Conservation (phyloP, 192 early-diverging fungal species). For the Coemansia furcata region DNA sequence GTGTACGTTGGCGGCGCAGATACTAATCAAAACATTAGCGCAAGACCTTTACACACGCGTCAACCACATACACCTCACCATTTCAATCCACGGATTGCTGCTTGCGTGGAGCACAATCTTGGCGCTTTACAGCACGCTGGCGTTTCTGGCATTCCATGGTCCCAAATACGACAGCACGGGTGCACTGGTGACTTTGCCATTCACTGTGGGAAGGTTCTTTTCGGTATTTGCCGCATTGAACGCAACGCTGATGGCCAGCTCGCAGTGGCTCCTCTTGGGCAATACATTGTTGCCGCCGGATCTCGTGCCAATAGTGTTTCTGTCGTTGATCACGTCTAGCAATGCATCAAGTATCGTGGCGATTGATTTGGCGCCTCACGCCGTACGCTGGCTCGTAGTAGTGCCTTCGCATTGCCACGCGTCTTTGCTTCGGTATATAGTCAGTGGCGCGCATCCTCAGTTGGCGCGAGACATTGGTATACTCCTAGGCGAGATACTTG, state of each 20-base stretch:
- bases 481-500: background rate
- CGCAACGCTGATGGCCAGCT: slow-evolving; percentile 5
- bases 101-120: slow-evolving; percentile 5
- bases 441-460: slow-evolving; percentile 1
- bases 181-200: background rate
- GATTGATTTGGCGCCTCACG: slow-evolving; percentile 1
- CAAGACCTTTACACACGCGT: slow-evolving; percentile 1
- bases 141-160: slow-evolving; percentile 7
- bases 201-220: slow-evolving; percentile 11
- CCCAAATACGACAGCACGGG: background rate
- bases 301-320: slow-evolving; percentile 3
- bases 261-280: slow-evolving; percentile 19
- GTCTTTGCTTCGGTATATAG: background rate
- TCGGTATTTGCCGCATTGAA: background rate
- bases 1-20: slow-evolving; percentile 4
- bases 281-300: slow-evolving; percentile 13
- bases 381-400: slow-evolving; percentile 3
- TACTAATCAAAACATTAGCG: slow-evolving; percentile 2
- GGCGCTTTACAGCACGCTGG: slow-evolving; percentile 7
- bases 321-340: background rate
- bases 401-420: slow-evolving; percentile 7
- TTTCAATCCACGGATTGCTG: background rate
- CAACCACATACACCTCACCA: background rate
- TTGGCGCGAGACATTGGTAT: slow-evolving; percentile 3
- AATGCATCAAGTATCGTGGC: background rate